phyloP scores from a whole-genome alignment of 139 green algal species.

The Tetradesmus obliquus region DNA sequence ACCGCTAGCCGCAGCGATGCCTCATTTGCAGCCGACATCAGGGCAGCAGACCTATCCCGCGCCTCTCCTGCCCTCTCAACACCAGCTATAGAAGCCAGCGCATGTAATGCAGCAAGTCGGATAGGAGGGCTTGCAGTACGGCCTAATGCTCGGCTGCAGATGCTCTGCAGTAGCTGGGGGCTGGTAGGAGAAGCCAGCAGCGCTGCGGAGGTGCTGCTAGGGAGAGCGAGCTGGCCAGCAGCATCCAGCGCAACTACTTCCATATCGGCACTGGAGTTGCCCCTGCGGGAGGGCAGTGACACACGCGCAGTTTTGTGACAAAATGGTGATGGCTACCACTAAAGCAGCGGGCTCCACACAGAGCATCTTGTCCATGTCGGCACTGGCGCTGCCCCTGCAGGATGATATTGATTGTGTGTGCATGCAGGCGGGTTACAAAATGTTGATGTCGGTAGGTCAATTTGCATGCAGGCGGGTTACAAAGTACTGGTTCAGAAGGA shows the following conservation, averaged over 20 bases:
- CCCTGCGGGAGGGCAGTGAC: background rate
- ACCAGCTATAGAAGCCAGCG: constrained; percentile 36
- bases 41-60: constrained; percentile 22
- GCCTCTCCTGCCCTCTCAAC: constrained; percentile 44
- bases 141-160: constrained; percentile 42
- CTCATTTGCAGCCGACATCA: constrained; percentile 37
- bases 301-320: background rate
- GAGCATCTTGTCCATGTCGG: no score
- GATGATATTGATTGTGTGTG: no score
- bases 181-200: background rate
- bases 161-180: background rate
- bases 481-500: no score
- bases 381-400: no score
- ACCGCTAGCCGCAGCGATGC: constrained; percentile 7
- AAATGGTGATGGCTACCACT: no score
- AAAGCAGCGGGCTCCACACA: no score
- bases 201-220: background rate
- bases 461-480: no score
- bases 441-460: no score
- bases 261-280: background rate
- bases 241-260: constrained; percentile 22
- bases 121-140: constrained; percentile 33
- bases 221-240: background rate
- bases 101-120: constrained; percentile 47
- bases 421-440: no score